Conservation (phyloP, 257 asterid species). For the Ballota nigra region DNA sequence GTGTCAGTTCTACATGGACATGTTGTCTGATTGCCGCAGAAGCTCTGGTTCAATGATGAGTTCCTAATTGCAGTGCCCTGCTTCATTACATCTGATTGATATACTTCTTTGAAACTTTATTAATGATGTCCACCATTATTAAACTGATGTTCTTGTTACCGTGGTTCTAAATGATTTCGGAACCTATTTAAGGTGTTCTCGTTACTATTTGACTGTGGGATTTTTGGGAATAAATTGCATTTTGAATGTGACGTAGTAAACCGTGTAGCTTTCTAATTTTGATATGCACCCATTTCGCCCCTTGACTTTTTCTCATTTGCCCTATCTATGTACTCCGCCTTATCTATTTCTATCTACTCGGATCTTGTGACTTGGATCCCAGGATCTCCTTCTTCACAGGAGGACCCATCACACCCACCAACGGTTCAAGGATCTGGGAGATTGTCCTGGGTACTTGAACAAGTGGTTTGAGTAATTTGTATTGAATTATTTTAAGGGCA, state of each 20-base stretch:
- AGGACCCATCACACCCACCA: no score
- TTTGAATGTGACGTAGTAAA: not conserved
- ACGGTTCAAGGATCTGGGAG: no score
- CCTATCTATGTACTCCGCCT: no score
- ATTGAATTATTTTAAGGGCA: no score
- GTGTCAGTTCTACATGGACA: conserved; percentile 88
- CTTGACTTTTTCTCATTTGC: not conserved
- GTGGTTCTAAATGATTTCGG: not conserved
- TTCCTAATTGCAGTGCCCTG: conserved; percentile 22
- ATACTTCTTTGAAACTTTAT: not conserved
- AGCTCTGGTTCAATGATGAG: conserved; percentile 63
- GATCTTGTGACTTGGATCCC: not conserved
- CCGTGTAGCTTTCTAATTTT: not conserved
- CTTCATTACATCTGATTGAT: not conserved
- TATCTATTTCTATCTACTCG: not conserved
- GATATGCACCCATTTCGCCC: not conserved
- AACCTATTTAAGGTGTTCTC: not conserved
- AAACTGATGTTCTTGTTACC: not conserved
- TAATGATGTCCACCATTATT: not conserved
- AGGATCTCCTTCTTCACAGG: no score
- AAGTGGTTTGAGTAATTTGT: no score
- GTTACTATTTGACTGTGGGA: not conserved
- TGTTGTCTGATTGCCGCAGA: conserved; percentile 72
- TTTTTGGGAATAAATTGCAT: not conserved
- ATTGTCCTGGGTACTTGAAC: no score